Conservation (phyloP, 495 filamentous ascomycete species). For the Xylaria nigripes region DNA sequence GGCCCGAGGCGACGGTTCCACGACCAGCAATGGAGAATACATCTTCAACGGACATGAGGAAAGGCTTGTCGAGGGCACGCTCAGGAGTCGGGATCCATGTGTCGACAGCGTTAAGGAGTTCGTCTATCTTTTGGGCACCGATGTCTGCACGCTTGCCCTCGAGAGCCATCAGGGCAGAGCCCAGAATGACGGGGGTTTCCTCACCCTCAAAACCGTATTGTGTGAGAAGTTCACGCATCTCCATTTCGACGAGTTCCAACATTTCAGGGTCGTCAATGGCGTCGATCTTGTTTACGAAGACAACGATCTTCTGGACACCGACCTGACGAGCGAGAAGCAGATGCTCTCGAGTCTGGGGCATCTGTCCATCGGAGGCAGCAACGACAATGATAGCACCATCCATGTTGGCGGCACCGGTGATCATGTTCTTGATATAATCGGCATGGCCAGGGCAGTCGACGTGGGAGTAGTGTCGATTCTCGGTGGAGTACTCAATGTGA, state of each 20-base stretch:
- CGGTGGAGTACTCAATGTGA: slow-evolving; percentile 96
- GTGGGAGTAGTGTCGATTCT: slow-evolving; percentile 91
- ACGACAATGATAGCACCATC: slow-evolving; percentile 98
- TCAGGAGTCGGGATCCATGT: slow-evolving; percentile 91
- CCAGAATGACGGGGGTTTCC: slow-evolving; percentile 91
- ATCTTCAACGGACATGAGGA: slow-evolving; percentile 97
- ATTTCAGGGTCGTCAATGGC: slow-evolving; percentile 94
- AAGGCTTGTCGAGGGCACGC: slow-evolving; percentile 90
- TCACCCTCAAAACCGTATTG: slow-evolving; percentile 97
- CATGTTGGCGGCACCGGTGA: slow-evolving; percentile 95
- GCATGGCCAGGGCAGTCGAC: slow-evolving; percentile 99
- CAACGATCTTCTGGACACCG: slow-evolving; percentile 93
- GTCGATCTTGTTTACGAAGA: slow-evolving; percentile 99
- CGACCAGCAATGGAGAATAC: slow-evolving; percentile 97
- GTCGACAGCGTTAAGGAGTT: slow-evolving; percentile 83
- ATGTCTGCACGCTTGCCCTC: slow-evolving; percentile 82
- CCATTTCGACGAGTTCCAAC: slow-evolving; percentile 99
- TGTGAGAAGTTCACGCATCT: slow-evolving; percentile 93
- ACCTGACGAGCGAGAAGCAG: slow-evolving; percentile 95
- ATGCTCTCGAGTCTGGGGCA: slow-evolving; percentile 99
- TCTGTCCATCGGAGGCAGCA: slow-evolving; percentile 96
- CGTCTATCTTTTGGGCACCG: slow-evolving; percentile 74
- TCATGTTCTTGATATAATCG: slow-evolving; percentile 99
- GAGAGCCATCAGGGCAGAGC: slow-evolving; percentile 93
- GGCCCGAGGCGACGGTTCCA: slow-evolving; percentile 92